Evolutionary conservation across 768 basidiomycete species (phyloP), one percentile per base, ranked within the genome.

Genomic region (Termitomyces sp.): DNA sequence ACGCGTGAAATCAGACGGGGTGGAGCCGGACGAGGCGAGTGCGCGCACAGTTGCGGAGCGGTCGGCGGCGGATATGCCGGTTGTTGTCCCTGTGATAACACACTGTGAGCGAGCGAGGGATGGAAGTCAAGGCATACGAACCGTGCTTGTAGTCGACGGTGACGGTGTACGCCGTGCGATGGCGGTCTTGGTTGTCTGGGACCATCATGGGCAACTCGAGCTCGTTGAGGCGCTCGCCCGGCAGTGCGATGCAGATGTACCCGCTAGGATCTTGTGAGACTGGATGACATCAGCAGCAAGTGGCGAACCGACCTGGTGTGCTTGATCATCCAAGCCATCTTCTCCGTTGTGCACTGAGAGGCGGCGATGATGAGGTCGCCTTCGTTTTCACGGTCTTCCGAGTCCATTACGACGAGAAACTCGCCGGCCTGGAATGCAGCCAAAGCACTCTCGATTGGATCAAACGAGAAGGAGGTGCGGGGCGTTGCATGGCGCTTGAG

Each of bases 291-390:
- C 9, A 33, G 36, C 43, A 13, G 13, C 7, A 30, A 20, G 35
- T 32, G 30, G 30, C 8, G 14, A 40, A 44, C 71, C 83, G 52
- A 95, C 96, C 94, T 97, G 0, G 94, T 92, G 70, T 95, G 87
- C 67, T 90, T 89, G 70, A 99, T 94, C 83, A 99, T 90, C 93
- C 93, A 99, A 0, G 97, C 96, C 97, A 99, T 98, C 68, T 94
- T 92, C 72, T 98, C 92, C 1, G 93, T 92, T 40, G 94, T 93
- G 63, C 92, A 86, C 52, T 85, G 82, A 26, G 79, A 79, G 2
- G 85, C 97, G 14, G 96, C 85, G 66, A 94, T 88, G 68, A 98
- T 93, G 57, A 99, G 75, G 71, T 99, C 97, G 2, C 97, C 96
- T 69, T 99, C 97, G 69, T 99, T 99, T 75, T 99, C 97, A 59